Percentiles rank a stretch among this genome's conserved stretches.
phyloP scores from a whole-genome alignment of 2,329 filamentous ascomycete species.

The Aspergillus caelatus region DNA sequence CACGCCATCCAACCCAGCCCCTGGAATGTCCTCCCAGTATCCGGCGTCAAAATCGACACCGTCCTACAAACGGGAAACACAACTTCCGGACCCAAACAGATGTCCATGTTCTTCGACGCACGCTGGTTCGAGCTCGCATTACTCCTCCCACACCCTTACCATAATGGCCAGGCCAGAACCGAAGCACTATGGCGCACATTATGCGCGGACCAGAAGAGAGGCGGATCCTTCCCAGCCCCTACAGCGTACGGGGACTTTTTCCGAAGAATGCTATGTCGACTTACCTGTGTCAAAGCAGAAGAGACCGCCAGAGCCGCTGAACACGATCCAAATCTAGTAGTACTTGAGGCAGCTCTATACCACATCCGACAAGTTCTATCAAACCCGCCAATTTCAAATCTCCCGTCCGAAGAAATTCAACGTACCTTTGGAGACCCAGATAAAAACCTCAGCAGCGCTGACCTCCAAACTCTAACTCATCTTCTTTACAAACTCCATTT shows the following conservation, averaged over 20 bases:
- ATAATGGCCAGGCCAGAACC: not conserved
- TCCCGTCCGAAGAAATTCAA: not conserved
- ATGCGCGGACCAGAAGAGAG: conserved; percentile 5
- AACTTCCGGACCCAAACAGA: conserved; percentile 1
- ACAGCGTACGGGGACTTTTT: not conserved
- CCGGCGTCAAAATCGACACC: conserved; percentile 1
- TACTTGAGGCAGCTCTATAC: not conserved
- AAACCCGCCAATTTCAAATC: not conserved
- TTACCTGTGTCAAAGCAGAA: conserved; percentile 3
- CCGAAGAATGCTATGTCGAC: not conserved
- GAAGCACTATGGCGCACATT: conserved; percentile 11
- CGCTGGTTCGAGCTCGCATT: conserved; percentile 8
- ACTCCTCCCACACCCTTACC: conserved; percentile 8
- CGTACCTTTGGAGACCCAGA: not conserved
- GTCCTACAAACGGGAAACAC: conserved; percentile 3
- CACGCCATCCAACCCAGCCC: not conserved
- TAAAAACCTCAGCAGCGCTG: conserved; percentile 6
- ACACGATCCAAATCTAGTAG: not conserved
- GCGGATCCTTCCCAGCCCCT: not conserved
- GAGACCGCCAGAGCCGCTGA: not conserved
- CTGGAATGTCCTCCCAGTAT: conserved; percentile 2
- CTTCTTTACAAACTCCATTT: conserved; percentile 7
- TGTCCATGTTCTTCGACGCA: conserved; percentile 9
- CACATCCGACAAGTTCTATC: not conserved
- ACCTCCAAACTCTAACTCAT: conserved; percentile 4